Evolutionary conservation across 768 basidiomycete species (phyloP).

Genomic region (Cyclocybe cylindracea): DNA sequence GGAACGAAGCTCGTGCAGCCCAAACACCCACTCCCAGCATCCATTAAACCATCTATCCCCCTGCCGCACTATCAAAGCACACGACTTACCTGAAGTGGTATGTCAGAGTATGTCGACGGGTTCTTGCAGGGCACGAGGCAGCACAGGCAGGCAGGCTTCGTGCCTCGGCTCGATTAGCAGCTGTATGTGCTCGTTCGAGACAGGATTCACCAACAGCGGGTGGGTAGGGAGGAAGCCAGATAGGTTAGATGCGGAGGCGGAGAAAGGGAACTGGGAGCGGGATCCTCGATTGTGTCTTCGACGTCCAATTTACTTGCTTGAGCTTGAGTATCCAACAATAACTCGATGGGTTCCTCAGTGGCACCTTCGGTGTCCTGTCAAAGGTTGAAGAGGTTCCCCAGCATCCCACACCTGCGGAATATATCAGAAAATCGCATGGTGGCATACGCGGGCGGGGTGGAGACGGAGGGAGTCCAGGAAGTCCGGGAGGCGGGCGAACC

Average conservation of each 20-base stretch:
- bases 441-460: too few relatives aligned
- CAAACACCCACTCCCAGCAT: neutral
- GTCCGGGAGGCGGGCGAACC: neutral
- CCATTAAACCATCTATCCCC: too few relatives aligned
- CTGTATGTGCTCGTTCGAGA: neutral
- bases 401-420: too few relatives aligned
- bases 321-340: neutral
- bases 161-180: constrained; percentile 2
- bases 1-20: constrained; percentile 14
- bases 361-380: too few relatives aligned
- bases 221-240: neutral
- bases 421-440: too few relatives aligned
- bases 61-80: constrained; percentile 2
- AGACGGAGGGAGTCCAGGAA: too few relatives aligned
- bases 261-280: constrained; percentile 3
- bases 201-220: constrained; percentile 7
- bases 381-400: too few relatives aligned
- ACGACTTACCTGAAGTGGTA: constrained; percentile 13
- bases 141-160: neutral
- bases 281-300: neutral
- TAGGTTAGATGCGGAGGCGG: neutral
- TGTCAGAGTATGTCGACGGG: constrained; percentile 3
- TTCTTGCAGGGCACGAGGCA: constrained; percentile 16
- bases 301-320: neutral
- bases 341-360: too few relatives aligned